phyloP scores from a whole-genome alignment of 495 filamentous ascomycete species.

The Pyrenopolyporus hunteri region DNA sequence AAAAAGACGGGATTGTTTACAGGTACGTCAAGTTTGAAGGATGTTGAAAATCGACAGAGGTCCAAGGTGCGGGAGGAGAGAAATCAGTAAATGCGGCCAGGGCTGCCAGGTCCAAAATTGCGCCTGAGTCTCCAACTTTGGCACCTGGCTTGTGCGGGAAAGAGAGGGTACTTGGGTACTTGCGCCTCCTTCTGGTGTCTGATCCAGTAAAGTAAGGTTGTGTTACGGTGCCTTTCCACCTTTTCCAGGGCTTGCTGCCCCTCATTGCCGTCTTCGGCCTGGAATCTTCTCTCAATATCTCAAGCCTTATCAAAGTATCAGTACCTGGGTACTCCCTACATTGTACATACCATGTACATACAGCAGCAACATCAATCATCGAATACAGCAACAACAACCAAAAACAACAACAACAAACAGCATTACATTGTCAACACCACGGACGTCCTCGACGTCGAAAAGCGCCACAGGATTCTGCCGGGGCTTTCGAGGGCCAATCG shows the following conservation, averaged over 20 bases:
- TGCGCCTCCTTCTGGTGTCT: constrained; percentile 10
- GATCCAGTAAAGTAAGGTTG: constrained; percentile 6
- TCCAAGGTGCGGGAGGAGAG: constrained; percentile 47
- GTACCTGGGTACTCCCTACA: background rate
- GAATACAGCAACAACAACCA: no score
- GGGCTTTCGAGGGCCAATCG: background rate
- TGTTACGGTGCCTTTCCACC: constrained; percentile 6
- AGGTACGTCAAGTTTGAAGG: constrained; percentile 34
- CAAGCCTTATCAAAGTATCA: constrained; percentile 11
- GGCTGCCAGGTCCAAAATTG: constrained; percentile 37
- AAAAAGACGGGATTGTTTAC: constrained; percentile 43
- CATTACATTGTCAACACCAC: background rate
- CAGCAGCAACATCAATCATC: background rate
- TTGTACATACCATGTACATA: background rate
- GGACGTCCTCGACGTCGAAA: background rate
- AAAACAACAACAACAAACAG: no score
- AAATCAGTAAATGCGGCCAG: constrained; percentile 40
- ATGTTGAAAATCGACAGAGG: constrained; percentile 45
- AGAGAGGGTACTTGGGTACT: constrained; percentile 13
- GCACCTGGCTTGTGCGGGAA: constrained; percentile 37
- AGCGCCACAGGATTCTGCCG: background rate
- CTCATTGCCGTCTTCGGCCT: constrained; percentile 41
- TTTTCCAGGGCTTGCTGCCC: constrained; percentile 33
- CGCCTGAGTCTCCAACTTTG: constrained; percentile 34
- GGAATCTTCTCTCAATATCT: constrained; percentile 38